Evolutionary conservation across 345 rosid species (phyloP), one percentile per base, ranked within the genome.

Genomic region (Murraya koenigii): DNA sequence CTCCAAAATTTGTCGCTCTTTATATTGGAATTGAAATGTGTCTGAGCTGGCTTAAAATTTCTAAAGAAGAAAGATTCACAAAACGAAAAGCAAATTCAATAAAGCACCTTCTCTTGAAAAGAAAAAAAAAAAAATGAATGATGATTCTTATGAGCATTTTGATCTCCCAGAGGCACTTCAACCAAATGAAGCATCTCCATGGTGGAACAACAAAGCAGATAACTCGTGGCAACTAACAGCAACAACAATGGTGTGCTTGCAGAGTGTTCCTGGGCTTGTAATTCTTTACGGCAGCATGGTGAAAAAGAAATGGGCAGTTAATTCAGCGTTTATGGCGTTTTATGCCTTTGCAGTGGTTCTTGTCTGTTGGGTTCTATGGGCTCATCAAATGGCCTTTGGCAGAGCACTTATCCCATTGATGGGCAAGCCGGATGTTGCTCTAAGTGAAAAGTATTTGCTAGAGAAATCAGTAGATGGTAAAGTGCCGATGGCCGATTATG

Each of bases 281-380:
- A 86, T 86, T 66, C 84, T 90, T 11, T 88, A 90, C 47, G 94
- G 92, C 20, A 87, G 88, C 82, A 82, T 89, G 87, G 92, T 90
- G 20, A 90, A 90, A 83, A 90, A 90, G 72, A 90, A 90, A 82
- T 87, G 94, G 92, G 92, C 90, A 3, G 89, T 88, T 11, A 90
- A 88, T 79, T 88, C 90, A 1, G 88, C 92, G 55, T 91, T 91
- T 80, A 88, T 91, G 94, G 91, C 90, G 14, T 74, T 91, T 8
- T 91, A 89, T 32, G 91, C 89, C 23, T 91, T 88, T 33, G 92
- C 92, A 0, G 81, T 84, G 2, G 87, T 82, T 25, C 85, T 86
- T 20, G 26, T 88, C 39, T 88, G 91, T 69, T 91, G 91, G 92
- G 90, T 89, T 75, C 64, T 85, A 47, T 86, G 91, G 91, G 92